phyloP scores from a whole-genome alignment of 805 yeast genomes.

The Myxozyma geophila region DNA sequence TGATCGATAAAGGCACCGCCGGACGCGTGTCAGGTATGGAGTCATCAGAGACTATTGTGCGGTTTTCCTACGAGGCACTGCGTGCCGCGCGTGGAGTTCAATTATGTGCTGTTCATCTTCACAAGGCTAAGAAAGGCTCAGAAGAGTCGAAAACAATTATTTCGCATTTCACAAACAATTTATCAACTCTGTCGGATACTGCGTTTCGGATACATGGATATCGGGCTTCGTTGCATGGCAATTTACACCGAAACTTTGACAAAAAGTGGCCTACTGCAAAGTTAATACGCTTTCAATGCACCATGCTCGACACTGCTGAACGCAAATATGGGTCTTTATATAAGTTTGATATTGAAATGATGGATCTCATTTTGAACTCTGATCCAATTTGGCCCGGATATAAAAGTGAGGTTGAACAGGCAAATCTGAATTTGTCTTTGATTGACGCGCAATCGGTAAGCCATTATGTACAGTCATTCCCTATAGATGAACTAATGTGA shows the following conservation, averaged over 20 bases:
- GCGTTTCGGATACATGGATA: constrained; percentile 54
- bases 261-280: constrained; percentile 53
- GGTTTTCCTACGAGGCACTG: constrained; percentile 58
- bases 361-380: constrained; percentile 61
- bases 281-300: constrained; percentile 57
- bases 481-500: background rate
- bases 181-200: constrained; percentile 41
- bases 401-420: constrained; percentile 57
- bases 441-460: constrained; percentile 62
- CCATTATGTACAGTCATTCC: background rate
- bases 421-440: constrained; percentile 67
- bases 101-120: constrained; percentile 71
- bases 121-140: constrained; percentile 54
- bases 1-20: constrained; percentile 22
- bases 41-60: constrained; percentile 20
- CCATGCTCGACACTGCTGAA: constrained; percentile 49
- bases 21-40: constrained; percentile 26
- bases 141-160: constrained; percentile 30
- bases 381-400: constrained; percentile 55
- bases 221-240: constrained; percentile 53
- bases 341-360: constrained; percentile 61
- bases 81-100: constrained; percentile 72
- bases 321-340: constrained; percentile 57
- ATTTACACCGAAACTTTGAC: constrained; percentile 54
- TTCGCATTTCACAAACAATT: constrained; percentile 38